phyloP scores from a whole-genome alignment of 441 rosid genomes.

The Gossypium laxum region DNA sequence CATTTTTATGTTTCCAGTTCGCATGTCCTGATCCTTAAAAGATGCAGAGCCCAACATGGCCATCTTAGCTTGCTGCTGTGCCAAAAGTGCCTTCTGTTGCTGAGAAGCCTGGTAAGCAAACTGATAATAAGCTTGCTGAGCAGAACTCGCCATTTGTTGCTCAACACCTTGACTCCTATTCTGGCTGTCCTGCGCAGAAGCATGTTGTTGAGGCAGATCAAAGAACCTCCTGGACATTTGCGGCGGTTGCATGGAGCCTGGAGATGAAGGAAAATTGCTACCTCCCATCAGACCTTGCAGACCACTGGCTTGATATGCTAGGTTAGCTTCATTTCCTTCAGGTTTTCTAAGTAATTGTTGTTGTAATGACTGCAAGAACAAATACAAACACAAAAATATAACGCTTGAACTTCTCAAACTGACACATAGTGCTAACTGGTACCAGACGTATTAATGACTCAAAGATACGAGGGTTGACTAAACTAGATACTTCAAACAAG shows the following conservation, averaged over 20 bases:
- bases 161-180: conserved; percentile 55
- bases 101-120: conserved; percentile 64
- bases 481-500: not conserved
- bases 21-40: conserved; percentile 62
- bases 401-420: not conserved
- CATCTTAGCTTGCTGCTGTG: conserved; percentile 66
- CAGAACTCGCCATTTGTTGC: conserved; percentile 65
- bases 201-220: conserved; percentile 64
- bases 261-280: conserved; percentile 49
- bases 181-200: conserved; percentile 54
- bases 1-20: conserved; percentile 63
- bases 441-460: not conserved
- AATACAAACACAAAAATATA: conserved; percentile 1
- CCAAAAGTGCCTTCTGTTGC: conserved; percentile 56
- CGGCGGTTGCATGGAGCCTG: conserved; percentile 67
- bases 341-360: conserved; percentile 61
- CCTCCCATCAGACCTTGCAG: conserved; percentile 70
- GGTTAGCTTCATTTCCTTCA: conserved; percentile 65
- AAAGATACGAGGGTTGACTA: not conserved
- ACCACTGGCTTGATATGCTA: conserved; percentile 71
- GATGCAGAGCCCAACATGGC: conserved; percentile 47
- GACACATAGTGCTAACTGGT: not conserved
- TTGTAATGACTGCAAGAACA: conserved; percentile 43
- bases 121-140: conserved; percentile 82
- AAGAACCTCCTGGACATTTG: conserved; percentile 71